These are phyloP conservation scores for Phragmites australis DNA, from an alignment of 176 grass and related monocot species.

Conservation along the genomic window DNA sequence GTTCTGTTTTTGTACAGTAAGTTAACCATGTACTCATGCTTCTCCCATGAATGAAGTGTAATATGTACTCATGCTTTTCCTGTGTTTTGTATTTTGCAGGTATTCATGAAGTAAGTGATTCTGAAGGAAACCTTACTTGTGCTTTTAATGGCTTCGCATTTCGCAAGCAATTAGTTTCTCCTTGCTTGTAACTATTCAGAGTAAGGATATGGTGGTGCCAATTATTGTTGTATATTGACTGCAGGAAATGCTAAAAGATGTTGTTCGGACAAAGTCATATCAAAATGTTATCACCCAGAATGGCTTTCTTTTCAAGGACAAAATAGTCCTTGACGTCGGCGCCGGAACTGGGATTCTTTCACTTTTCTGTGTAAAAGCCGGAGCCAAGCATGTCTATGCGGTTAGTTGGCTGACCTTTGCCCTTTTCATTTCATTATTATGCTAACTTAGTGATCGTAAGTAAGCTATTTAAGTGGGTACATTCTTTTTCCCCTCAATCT, in stretches of 20 bases:
- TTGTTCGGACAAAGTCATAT: conserved; percentile 80
- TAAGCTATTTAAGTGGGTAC: not conserved
- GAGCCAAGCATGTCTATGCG: conserved; percentile 98
- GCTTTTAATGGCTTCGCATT: conserved; percentile 1
- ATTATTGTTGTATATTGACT: conserved; percentile 22
- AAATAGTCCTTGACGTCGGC: conserved; percentile 93
- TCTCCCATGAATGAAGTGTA: not conserved
- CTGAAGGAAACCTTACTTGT: not conserved
- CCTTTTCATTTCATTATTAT: not conserved
- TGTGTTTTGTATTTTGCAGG: conserved; percentile 62
- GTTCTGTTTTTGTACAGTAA: not conserved
- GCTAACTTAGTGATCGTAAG: not conserved
- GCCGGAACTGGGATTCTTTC: conserved; percentile 95
- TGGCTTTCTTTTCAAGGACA: conserved; percentile 88
- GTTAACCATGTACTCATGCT: not conserved
- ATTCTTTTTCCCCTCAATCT: not conserved
- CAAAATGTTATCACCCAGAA: conserved; percentile 94
- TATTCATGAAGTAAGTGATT: conserved; percentile 92
- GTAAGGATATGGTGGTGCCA: not conserved
- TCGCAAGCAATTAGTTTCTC: not conserved
- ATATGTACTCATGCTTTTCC: conserved; percentile 11
- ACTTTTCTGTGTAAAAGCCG: conserved; percentile 95
- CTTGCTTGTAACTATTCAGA: not conserved
- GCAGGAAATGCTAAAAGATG: conserved; percentile 99
- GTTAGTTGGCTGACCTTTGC: conserved; percentile 42